phyloP scores from a whole-genome alignment of 73 alveolate genomes.

The Stentor roeselii region DNA sequence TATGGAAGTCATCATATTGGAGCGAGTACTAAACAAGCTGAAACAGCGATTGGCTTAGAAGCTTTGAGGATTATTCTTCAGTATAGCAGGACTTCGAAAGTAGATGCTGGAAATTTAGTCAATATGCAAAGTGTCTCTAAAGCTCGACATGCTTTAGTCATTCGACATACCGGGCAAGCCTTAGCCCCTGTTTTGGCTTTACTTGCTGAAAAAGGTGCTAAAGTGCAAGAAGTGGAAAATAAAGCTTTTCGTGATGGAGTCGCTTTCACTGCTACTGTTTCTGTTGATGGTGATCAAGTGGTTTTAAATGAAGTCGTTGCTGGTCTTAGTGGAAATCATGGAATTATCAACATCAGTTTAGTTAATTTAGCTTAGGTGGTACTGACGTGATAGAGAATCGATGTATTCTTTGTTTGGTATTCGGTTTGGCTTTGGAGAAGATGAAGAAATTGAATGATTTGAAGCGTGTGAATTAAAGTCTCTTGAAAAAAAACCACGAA shows the following conservation, averaged over 20 bases:
- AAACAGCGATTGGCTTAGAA: constrained; percentile 61
- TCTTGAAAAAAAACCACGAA: background rate
- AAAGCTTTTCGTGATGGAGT: constrained; percentile 25
- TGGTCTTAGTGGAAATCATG: background rate
- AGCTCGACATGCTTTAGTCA: constrained; percentile 28
- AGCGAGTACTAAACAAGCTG: constrained; percentile 70
- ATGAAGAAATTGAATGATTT: too few species aligned
- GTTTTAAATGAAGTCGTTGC: background rate
- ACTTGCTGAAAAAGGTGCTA: background rate
- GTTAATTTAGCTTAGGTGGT: background rate
- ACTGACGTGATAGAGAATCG: background rate
- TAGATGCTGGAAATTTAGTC: constrained; percentile 60
- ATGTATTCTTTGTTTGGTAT: background rate
- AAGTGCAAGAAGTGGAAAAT: constrained; percentile 27
- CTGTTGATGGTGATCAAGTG: constrained; percentile 5
- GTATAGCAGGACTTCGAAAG: constrained; percentile 32
- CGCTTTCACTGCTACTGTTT: constrained; percentile 15
- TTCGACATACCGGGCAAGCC: constrained; percentile 49
- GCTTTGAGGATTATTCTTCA: constrained; percentile 56
- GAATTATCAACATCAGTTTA: background rate
- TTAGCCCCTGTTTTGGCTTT: constrained; percentile 35
- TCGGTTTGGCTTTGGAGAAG: too few species aligned
- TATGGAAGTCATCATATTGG: constrained; percentile 70
- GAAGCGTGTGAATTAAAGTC: background rate
- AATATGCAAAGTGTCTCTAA: constrained; percentile 36